Conservation (phyloP, 257 asterid species). For the Cruciata laevipes region DNA sequence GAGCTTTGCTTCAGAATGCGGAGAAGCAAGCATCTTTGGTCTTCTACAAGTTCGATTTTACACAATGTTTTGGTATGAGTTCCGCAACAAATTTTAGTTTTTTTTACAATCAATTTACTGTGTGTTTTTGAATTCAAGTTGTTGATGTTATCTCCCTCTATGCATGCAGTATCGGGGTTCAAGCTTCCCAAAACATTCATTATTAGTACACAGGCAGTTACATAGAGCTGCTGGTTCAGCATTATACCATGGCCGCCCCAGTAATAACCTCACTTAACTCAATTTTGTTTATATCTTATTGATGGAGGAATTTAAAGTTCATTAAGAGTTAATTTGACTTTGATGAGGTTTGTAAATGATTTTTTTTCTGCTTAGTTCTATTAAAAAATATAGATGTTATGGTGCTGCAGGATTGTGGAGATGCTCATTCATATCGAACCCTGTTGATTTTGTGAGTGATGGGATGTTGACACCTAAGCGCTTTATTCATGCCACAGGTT, state of each 20-base stretch:
- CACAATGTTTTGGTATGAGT: conserved; percentile 39
- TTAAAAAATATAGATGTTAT: conserved; percentile 17
- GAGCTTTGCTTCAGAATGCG: conserved; percentile 20
- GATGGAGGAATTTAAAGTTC: neutral
- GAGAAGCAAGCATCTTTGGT: conserved; percentile 27
- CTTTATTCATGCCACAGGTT: conserved; percentile 78
- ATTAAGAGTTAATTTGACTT: neutral
- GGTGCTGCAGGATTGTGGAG: conserved; percentile 32
- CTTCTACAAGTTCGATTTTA: conserved; percentile 30
- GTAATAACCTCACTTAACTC: conserved; percentile 35
- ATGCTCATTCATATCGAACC: conserved; percentile 23
- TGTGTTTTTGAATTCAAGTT: neutral
- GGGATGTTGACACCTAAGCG: conserved; percentile 34
- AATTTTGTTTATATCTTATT: neutral
- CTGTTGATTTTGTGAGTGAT: conserved; percentile 26
- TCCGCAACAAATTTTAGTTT: neutral
- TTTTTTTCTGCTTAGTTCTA: neutral
- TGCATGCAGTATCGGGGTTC: conserved; percentile 26
- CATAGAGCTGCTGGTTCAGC: conserved; percentile 28
- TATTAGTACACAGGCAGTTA: conserved; percentile 17
- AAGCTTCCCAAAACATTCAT: conserved; percentile 25
- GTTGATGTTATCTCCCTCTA: neutral
- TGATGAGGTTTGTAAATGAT: neutral
- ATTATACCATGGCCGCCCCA: conserved; percentile 25
- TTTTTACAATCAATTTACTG: neutral